phyloP scores from a whole-genome alignment of 352 stramenopile genomes.

The Globisporangium cederbergense region DNA sequence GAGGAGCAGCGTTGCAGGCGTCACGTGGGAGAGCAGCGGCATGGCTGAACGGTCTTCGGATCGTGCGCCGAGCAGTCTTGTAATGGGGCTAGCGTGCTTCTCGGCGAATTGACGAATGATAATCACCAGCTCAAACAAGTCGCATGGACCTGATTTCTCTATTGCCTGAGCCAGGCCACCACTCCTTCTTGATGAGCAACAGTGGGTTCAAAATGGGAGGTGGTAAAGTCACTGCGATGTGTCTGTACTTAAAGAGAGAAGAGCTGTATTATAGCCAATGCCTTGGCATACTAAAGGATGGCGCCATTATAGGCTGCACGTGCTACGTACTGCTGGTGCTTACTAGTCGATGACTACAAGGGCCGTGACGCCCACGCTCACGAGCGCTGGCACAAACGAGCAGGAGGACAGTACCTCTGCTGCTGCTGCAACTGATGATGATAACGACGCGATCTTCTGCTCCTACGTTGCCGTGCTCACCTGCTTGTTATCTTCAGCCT shows the following conservation, averaged over 20 bases:
- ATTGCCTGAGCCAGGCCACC: no score
- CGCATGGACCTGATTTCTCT: no score
- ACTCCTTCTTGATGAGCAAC: no score
- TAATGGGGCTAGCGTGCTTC: neutral
- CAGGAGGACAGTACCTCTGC: neutral
- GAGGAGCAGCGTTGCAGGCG: neutral
- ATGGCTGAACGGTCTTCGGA: neutral
- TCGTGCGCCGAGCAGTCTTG: neutral
- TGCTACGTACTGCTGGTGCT: neutral
- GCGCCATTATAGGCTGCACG: no score
- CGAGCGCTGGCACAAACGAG: neutral
- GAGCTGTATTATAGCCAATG: no score
- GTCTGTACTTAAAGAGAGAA: no score
- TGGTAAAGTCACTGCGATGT: no score
- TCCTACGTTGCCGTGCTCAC: neutral
- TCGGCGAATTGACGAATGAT: constrained; percentile 22
- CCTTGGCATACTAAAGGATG: no score
- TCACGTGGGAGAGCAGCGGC: neutral
- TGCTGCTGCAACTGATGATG: no score
- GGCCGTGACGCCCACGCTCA: neutral
- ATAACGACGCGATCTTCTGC: neutral
- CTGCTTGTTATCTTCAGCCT: neutral
- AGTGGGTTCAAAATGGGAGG: no score
- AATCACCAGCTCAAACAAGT: neutral
- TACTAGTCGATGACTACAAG: neutral